Evolutionary conservation across 2,329 filamentous ascomycete genomes (phyloP), one percentile per base, ranked within the genome.

Genomic region (Colletotrichum sidae): DNA sequence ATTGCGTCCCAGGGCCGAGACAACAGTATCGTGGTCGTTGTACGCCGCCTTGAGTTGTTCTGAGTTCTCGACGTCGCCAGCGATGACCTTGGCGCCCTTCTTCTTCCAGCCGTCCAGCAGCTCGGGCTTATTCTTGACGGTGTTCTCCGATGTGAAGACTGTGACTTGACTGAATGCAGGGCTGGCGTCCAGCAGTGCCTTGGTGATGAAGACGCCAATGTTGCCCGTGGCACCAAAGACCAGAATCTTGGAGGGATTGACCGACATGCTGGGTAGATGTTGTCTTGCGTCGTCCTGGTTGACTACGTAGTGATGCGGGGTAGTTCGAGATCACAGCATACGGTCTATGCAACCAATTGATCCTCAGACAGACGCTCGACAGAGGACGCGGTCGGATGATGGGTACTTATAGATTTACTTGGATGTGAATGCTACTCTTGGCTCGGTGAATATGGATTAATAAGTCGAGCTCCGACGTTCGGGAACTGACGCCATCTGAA

Each of bases 1-100:
- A n/a, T 81, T 82, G 55, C 90, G 83, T 3, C 90, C 90, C 1
- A 92, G 81, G 2, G 86, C 86, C 17, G 86, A 90, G 53, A 92
- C 78, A 46, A 92, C 81, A 0, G 89, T 92, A 73, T 92, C 88
- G 69, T 89, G 84, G n/a, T 81, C 80, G 69, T 81, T 70, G 72
- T 86, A 90, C 8, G 87, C 87, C 17, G 81, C 79, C 15, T 77
- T 74, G 2, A 91, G 78, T 57, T 88, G 85, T 12, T 66, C 49
- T 2, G 71, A 55, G 6, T 69, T 69, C 6, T 78, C 83, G 50
- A 90, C 51, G 7, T 76, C 72, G 10, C 75, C 75, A 0, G 63
- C 71, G 44, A 77, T 61, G 10, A 77, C 44, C 4, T 68, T 69
- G 35, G 68, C 69, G 0, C 68, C 69, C 55, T 68, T 69, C 3